These are phyloP conservation scores for Sambucus nigra DNA, from an alignment of 129 eudicot genomes.

Conservation along the genomic window DNA sequence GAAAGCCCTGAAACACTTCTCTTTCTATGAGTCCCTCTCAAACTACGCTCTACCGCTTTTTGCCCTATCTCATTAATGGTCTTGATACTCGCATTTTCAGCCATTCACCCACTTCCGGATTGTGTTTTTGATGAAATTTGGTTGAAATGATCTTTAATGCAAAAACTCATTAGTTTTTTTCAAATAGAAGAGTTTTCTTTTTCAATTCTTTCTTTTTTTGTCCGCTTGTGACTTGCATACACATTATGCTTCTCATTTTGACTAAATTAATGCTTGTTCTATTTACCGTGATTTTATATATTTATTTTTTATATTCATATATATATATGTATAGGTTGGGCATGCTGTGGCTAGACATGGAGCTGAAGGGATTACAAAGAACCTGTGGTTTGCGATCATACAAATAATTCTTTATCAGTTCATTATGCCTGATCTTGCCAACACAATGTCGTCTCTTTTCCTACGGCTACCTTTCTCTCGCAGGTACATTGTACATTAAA, in stretches of 20 bases:
- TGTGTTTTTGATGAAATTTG: neutral
- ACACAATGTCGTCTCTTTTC: slow-evolving; percentile 69
- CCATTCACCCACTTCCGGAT: neutral
- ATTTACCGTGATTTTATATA: neutral
- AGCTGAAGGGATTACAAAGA: slow-evolving; percentile 82
- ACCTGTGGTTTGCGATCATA: slow-evolving; percentile 57
- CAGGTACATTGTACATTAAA: slow-evolving; percentile 56
- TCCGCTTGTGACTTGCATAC: no score
- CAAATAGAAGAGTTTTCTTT: no score
- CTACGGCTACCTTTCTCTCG: slow-evolving; percentile 88
- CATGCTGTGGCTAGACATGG: slow-evolving; percentile 90
- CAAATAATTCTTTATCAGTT: slow-evolving; percentile 66
- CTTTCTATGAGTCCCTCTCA: no score
- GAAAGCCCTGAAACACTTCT: no score
- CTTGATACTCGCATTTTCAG: no score
- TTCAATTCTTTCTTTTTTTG: neutral
- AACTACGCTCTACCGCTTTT: no score
- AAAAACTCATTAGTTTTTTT: no score
- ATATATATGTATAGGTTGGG: slow-evolving; percentile 70
- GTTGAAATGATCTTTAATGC: neutral
- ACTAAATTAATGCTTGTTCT: neutral
- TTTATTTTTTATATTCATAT: neutral
- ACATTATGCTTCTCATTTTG: no score
- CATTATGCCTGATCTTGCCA: slow-evolving; percentile 59
- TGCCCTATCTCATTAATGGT: no score